Base-by-base conservation (phyloP, 768 basidiomycete species). In the Lactarius sanguifluus region DNA sequence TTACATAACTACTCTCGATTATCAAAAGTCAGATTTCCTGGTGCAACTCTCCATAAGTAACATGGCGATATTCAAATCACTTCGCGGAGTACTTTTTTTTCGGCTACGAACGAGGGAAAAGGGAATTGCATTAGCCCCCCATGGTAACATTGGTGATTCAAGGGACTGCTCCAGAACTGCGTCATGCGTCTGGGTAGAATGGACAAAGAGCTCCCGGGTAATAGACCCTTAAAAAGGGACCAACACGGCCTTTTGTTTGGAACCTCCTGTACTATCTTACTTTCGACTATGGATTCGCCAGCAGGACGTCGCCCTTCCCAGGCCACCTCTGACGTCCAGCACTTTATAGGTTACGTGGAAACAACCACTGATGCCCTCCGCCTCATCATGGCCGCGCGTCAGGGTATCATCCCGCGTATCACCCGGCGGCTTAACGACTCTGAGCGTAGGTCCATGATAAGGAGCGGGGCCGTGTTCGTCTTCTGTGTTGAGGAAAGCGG, bases 401-500 rank as follows among this genome's bases (percentile, higher is more conserved):
- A 88, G 69, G 91, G 92, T 30, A 80, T 89, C 71, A 88, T 93
- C 59, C 91, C 91, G 40, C 83, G 90, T 45, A 90, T 94, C 65
- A 91, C 90, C n/a, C 83, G 92, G 41, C 83, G 92, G 32, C 81
- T 94, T 72, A 91, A 92, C 73, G 91, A 94, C 73, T 80, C 86
- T n/a, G 91, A 95, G 73, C 84, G 88, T 38, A 78, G 80, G 52
- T 75, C 76, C 5, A 80, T 83, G 76, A 81, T 86, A 64, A 76
- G 77, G 58, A 81, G 79, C 64, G 84, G 84, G 12, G 90, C 92
- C 57, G 86, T 94, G 18, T 95, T 93, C 74, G 87, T 95, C 59
- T 95, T 93, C 78, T 90, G 90, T 73, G 92, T 93, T 72, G 88
- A 91, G 71, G 91, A 92, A 74, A 91, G 90, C 73, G 90, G 90